These are phyloP conservation scores for Aphanomyces astaci DNA, from an alignment of 352 stramenopile species.

Conservation along the genomic window DNA sequence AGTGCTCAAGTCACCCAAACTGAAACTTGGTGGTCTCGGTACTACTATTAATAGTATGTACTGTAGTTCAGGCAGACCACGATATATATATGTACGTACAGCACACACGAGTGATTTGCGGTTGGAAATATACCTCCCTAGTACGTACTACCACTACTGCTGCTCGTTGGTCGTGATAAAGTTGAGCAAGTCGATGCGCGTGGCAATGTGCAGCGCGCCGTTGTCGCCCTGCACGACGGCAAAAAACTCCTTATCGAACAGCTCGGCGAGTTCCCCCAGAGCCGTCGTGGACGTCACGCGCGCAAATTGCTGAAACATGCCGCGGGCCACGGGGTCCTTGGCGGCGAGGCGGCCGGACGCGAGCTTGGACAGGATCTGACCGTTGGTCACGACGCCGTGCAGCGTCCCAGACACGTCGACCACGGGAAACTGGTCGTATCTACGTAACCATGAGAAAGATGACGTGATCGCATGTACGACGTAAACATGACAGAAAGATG, in stretches of 20 bases:
- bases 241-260: constrained; percentile 96
- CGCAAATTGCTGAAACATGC: constrained; percentile 93
- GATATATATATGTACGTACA: too few species aligned
- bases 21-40: too few species aligned
- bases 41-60: too few species aligned
- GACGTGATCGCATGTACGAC: too few species aligned
- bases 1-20: too few species aligned
- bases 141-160: neutral
- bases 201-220: constrained; percentile 87
- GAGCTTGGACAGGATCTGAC: constrained; percentile 89
- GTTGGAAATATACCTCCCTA: neutral
- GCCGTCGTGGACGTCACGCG: constrained; percentile 82
- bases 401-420: constrained; percentile 65
- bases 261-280: constrained; percentile 84
- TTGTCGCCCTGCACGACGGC: constrained; percentile 81
- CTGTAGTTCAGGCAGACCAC: too few species aligned
- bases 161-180: constrained; percentile 68
- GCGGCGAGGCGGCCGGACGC: constrained; percentile 77
- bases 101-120: neutral
- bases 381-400: constrained; percentile 92
- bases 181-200: constrained; percentile 93
- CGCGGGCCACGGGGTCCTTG: constrained; percentile 70
- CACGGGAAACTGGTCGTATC: constrained; percentile 65
- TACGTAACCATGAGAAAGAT: neutral
- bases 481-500: neutral